Conservation (phyloP, 2,329 filamentous ascomycete genomes). For the Balansia obtecta region DNA sequence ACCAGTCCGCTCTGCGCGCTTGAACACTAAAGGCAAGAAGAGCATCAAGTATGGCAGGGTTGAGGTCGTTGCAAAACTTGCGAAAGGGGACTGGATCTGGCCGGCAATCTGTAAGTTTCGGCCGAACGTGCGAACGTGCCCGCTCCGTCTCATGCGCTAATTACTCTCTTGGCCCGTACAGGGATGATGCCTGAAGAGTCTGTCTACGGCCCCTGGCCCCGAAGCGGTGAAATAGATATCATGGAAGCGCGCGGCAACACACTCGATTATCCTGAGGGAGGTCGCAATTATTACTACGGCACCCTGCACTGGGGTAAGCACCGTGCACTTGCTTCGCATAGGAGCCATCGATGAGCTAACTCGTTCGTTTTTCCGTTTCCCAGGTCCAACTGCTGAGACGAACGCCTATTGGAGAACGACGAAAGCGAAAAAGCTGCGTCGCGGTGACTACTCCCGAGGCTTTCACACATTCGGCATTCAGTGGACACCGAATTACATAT, state of each 20-base stretch:
- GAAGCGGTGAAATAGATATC: constrained; percentile 41
- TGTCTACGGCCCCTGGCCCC: constrained; percentile 37
- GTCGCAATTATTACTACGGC: constrained; percentile 28
- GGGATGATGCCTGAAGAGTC: constrained; percentile 37
- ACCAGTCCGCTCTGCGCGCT: constrained; percentile 35
- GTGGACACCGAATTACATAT: constrained; percentile 39
- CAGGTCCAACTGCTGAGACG: constrained; percentile 13
- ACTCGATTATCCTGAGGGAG: constrained; percentile 27
- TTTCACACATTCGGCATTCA: constrained; percentile 42
- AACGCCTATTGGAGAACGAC: constrained; percentile 24
- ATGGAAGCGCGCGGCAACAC: constrained; percentile 30
- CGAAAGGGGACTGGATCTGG: constrained; percentile 43
- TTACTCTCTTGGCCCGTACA: not conserved
- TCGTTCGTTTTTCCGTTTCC: not conserved
- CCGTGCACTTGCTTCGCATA: not conserved
- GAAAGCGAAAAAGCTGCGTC: constrained; percentile 18
- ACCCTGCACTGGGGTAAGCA: constrained; percentile 34
- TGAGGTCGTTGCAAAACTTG: constrained; percentile 40
- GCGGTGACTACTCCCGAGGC: constrained; percentile 25
- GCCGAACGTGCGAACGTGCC: not conserved
- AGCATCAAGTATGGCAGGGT: constrained; percentile 21
- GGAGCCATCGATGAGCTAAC: not conserved
- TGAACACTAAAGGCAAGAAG: constrained; percentile 23
- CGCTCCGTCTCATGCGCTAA: not conserved
- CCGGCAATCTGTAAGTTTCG: constrained; percentile 26